Conservation (phyloP, 2,329 filamentous ascomycete genomes). For the Aspergillus glaucus region DNA sequence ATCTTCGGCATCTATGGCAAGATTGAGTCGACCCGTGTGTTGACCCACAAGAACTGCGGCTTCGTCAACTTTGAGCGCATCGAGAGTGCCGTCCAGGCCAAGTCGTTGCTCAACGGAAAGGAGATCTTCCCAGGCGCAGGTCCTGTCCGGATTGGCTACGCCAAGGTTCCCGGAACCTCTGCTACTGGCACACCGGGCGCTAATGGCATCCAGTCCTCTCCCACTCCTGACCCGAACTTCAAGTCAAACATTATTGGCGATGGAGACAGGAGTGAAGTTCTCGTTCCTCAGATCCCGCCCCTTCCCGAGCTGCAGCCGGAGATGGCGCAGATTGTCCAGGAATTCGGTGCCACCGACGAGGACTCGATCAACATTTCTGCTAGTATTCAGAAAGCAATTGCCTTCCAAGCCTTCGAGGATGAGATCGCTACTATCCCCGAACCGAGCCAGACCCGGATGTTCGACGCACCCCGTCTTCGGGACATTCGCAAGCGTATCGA, state of each 20-base stretch:
- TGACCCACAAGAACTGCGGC: constrained; percentile 98
- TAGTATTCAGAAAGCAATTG: constrained; percentile 70
- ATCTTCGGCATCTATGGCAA: constrained; percentile 92
- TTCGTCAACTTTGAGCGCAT: constrained; percentile 95
- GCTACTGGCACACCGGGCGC: constrained; percentile 74
- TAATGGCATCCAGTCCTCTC: constrained; percentile 80
- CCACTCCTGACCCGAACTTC: constrained; percentile 77
- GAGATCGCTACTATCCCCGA: constrained; percentile 89
- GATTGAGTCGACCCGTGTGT: constrained; percentile 83
- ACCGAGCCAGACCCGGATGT: constrained; percentile 77
- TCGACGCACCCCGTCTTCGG: constrained; percentile 88
- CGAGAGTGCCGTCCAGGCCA: constrained; percentile 85
- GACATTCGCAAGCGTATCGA: constrained; percentile 98
- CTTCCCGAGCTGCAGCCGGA: constrained; percentile 74
- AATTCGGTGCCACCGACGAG: constrained; percentile 78
- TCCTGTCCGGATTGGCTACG: constrained; percentile 91
- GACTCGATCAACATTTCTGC: constrained; percentile 66
- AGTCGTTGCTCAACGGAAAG: constrained; percentile 83
- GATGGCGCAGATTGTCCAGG: constrained; percentile 76
- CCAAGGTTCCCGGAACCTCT: constrained; percentile 86
- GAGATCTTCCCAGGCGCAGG: constrained; percentile 97
- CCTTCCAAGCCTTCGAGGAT: constrained; percentile 63
- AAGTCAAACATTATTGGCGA: constrained; percentile 27
- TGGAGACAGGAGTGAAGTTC: constrained; percentile 23
- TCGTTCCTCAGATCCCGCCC: constrained; percentile 56